phyloP scores from a whole-genome alignment of 345 rosid genomes.

The Excoecaria cochinchinensis region DNA sequence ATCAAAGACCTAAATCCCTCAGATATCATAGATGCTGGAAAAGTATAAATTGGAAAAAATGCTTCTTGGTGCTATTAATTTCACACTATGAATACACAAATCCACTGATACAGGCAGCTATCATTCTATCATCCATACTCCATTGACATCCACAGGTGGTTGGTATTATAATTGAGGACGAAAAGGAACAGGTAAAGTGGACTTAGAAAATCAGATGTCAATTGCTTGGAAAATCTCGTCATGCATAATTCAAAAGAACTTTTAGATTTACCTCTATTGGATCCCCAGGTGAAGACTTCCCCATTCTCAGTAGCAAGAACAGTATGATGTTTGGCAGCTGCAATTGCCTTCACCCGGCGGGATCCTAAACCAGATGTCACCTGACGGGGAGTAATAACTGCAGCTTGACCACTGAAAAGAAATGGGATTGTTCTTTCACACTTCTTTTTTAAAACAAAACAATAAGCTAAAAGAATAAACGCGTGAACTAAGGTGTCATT shows the following conservation, averaged over 20 bases:
- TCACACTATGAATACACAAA: conserved; percentile 11
- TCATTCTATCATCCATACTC: neutral
- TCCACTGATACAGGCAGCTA: neutral
- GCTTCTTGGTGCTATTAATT: conserved; percentile 11
- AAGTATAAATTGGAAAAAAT: neutral
- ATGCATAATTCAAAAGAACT: neutral
- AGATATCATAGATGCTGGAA: conserved; percentile 14
- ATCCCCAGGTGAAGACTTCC: conserved; percentile 95
- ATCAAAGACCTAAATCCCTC: conserved; percentile 23
- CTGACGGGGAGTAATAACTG: conserved; percentile 95
- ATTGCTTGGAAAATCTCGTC: neutral
- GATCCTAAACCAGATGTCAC: conserved; percentile 80
- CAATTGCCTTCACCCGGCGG: conserved; percentile 84
- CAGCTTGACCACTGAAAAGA: conserved; percentile 93
- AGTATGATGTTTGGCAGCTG: conserved; percentile 98
- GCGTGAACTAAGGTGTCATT: neutral
- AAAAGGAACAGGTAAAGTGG: neutral
- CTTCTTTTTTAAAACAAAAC: conserved; percentile 5
- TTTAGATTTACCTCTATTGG: conserved; percentile 74
- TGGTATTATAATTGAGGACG: neutral
- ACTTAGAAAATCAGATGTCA: conserved; percentile 10
- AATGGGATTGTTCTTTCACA: conserved; percentile 19
- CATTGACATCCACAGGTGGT: neutral
- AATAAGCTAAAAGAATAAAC: neutral
- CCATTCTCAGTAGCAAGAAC: conserved; percentile 90